A percentile compares a stretch with the other conserved stretches of the same genome.
Evolutionary conservation across 2,329 filamentous ascomycete species (phyloP).

Genomic region (Rhytidhysteron rufulum): DNA sequence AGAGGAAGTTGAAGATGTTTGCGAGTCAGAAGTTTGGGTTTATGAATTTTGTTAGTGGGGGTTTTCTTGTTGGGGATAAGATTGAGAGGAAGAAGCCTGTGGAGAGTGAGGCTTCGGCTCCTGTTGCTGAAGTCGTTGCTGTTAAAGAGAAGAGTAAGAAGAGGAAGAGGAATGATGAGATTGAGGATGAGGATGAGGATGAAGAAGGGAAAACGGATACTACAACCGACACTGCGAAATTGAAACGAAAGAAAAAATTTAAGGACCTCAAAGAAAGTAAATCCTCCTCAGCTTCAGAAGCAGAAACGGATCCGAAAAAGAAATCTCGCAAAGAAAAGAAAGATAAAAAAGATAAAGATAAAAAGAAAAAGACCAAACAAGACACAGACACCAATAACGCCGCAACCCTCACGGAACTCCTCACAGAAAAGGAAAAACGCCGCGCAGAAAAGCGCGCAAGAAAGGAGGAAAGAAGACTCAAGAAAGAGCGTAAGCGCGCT

Average conservation of each 20-base stretch:
- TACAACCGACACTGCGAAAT: too few relatives aligned
- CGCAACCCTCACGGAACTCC: constrained; percentile 34
- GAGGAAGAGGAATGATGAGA: constrained; percentile 31
- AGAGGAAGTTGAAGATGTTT: constrained; percentile 69
- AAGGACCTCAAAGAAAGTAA: constrained; percentile 21
- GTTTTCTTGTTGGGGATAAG: constrained; percentile 62
- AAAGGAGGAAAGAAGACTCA: constrained; percentile 42
- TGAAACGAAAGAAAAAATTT: constrained; percentile 38
- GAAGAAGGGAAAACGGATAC: too few relatives aligned
- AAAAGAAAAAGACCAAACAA: constrained; percentile 18
- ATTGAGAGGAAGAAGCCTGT: constrained; percentile 51
- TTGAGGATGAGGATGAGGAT: constrained; percentile 35
- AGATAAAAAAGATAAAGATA: constrained; percentile 33
- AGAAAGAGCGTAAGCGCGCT: constrained; percentile 48
- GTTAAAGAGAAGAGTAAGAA: constrained; percentile 27
- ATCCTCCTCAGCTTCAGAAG: constrained; percentile 10
- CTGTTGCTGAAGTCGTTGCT: constrained; percentile 22
- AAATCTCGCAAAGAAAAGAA: constrained; percentile 22
- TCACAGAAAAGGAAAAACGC: constrained; percentile 39
- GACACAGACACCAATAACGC: constrained; percentile 12
- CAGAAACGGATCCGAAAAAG: constrained; percentile 10
- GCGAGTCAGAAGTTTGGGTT: constrained; percentile 71
- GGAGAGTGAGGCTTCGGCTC: constrained; percentile 31
- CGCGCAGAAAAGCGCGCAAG: constrained; percentile 43
- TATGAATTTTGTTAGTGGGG: constrained; percentile 86